These are phyloP conservation scores for Lippia alba DNA, from an alignment of 305 asterid genomes.

Conservation along the genomic window DNA sequence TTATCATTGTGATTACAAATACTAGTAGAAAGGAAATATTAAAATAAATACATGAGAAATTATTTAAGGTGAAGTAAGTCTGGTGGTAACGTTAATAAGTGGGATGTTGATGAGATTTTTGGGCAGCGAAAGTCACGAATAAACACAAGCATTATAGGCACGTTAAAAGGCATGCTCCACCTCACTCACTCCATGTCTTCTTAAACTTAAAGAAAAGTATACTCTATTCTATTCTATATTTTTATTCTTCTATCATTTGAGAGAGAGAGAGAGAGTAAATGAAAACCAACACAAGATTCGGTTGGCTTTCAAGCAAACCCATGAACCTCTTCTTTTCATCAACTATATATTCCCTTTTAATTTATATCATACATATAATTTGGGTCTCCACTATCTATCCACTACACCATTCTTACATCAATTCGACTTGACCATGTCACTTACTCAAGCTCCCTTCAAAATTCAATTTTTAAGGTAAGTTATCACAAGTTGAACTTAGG, in stretches of 20 bases:
- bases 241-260: no score
- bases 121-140: slow-evolving; percentile 37
- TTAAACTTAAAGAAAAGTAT: slow-evolving; percentile 57
- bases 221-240: not conserved
- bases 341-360: slow-evolving; percentile 31
- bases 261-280: slow-evolving; percentile 23
- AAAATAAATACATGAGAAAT: not conserved
- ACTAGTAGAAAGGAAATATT: no score
- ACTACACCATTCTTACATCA: not conserved
- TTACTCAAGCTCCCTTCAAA: not conserved
- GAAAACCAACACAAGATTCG: slow-evolving; percentile 35
- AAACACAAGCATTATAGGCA: slow-evolving; percentile 49
- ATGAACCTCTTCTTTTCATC: slow-evolving; percentile 32
- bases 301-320: slow-evolving; percentile 47
- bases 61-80: not conserved
- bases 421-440: not conserved
- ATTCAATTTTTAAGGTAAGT: not conserved
- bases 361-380: slow-evolving; percentile 9
- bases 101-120: slow-evolving; percentile 22
- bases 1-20: no score
- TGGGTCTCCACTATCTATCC: slow-evolving; percentile 36
- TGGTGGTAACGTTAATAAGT: slow-evolving; percentile 17
- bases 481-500: not conserved
- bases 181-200: slow-evolving; percentile 68
- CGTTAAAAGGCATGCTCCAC: slow-evolving; percentile 71